Evolutionary conservation across 78 protist genomes (phyloP), one percentile per base, ranked within the genome.

Genomic region (Corallochytrium limacisporum): DNA sequence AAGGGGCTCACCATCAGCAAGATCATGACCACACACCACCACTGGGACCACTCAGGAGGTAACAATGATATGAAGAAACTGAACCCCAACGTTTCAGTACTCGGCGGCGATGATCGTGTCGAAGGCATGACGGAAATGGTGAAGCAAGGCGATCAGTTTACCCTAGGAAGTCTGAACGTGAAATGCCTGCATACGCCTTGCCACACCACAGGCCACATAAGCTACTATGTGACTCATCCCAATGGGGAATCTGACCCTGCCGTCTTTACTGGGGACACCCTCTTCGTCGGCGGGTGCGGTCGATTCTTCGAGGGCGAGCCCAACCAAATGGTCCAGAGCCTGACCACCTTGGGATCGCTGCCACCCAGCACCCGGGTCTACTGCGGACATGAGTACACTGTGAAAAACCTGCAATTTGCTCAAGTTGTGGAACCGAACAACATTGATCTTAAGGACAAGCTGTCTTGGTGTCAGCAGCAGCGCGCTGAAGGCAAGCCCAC

Each of bases 211-310:
- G 68, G 51, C 36, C 53, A 38, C 47, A 33, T 62, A 20, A 22
- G 53, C 49, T 62, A 42, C 35, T 12, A 18, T 4, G 47, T 29
- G 26, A 9, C 12, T 12, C 22, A 18, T 4, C 28, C n/a, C 37
- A 28, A 42, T 4, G 51, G 47, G 33, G 18, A 20, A 51, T 38
- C 6, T 9, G 66, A 0, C 12, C 24, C 13, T 20, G 24, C 24
- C 47, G 68, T 63, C 20, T 63, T 63, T 56, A 63, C 70, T 16
- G 70, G 70, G 0, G 72, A 65, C 32, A 47, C 72, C 29, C 72
- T 87, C 24, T 87, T 87, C 42, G 73, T 79, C 55, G 88, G 63
- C n/a, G 92, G 92, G 2, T 74, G 87, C 55, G 92, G 92, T 22
- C 29, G 72, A 13, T 71, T 82, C 46, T 80, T 80, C 50, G 84